Percentiles rank a stretch among this genome's conserved stretches.
phyloP scores from a whole-genome alignment of 768 basidiomycete species.

The Leccinum rimulosum region DNA sequence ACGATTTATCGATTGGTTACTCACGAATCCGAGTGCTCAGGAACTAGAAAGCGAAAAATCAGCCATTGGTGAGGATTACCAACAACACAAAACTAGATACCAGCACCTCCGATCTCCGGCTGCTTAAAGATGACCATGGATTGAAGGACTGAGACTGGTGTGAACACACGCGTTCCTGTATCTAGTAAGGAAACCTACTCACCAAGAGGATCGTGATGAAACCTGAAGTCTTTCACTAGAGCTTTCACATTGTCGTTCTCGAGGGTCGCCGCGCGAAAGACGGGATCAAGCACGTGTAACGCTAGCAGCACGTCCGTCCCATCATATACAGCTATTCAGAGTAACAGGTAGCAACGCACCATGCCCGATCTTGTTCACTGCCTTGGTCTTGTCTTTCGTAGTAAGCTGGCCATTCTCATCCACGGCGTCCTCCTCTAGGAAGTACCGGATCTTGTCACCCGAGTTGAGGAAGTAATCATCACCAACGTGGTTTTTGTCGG shows the following conservation, averaged over 20 bases:
- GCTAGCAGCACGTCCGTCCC: constrained; percentile 40
- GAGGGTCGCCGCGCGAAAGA: constrained; percentile 76
- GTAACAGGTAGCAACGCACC: constrained; percentile 41
- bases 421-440: constrained; percentile 89
- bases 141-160: constrained; percentile 59
- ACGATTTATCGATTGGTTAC: constrained; percentile 28
- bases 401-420: constrained; percentile 66
- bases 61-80: background rate
- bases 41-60: constrained; percentile 48
- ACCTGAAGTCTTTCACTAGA: constrained; percentile 74
- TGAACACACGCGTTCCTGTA: background rate
- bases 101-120: constrained; percentile 88
- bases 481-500: constrained; percentile 72
- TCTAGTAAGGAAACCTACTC: constrained; percentile 19
- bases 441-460: constrained; percentile 94
- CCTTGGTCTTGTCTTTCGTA: constrained; percentile 63
- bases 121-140: constrained; percentile 98
- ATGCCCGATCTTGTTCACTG: constrained; percentile 95
- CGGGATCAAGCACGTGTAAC: constrained; percentile 81
- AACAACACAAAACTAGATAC: constrained; percentile 37
- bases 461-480: constrained; percentile 92
- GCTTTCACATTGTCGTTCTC: constrained; percentile 69
- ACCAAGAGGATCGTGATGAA: constrained; percentile 86
- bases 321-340: background rate
- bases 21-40: constrained; percentile 91